phyloP scores from a whole-genome alignment of 73 alveolate species.

The Paramecium tetraurelia region DNA sequence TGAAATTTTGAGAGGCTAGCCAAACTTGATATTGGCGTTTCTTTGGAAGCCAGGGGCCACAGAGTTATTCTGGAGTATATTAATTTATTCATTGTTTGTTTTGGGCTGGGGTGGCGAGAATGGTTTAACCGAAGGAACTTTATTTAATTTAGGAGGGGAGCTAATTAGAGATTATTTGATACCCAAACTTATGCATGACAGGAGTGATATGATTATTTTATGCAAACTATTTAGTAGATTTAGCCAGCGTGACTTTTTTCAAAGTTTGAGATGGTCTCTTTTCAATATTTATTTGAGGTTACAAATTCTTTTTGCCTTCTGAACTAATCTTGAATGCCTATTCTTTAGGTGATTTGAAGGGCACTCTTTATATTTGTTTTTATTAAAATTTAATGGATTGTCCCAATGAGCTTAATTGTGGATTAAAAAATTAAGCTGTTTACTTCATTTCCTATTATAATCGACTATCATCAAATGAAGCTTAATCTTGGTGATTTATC shows the following conservation, averaged over 20 bases:
- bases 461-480: not conserved
- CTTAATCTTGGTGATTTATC: slow-evolving; percentile 1
- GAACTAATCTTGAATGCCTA: not conserved
- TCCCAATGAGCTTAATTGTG: not conserved
- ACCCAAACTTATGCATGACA: not conserved
- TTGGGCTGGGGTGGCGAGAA: not conserved
- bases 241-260: not conserved
- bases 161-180: not conserved
- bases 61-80: not conserved
- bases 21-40: not conserved
- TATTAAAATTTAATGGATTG: not conserved
- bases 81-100: not conserved
- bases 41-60: not conserved
- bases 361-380: not conserved
- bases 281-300: not conserved
- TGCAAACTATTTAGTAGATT: not conserved
- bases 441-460: not conserved
- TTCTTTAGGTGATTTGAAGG: slow-evolving; percentile 15
- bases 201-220: not conserved
- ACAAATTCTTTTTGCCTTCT: not conserved
- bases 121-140: not conserved
- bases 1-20: not conserved
- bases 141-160: not conserved
- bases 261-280: not conserved
- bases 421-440: not conserved